Conservation (phyloP, 1,284 basidiomycete species). For the Trichosporon inkin region DNA sequence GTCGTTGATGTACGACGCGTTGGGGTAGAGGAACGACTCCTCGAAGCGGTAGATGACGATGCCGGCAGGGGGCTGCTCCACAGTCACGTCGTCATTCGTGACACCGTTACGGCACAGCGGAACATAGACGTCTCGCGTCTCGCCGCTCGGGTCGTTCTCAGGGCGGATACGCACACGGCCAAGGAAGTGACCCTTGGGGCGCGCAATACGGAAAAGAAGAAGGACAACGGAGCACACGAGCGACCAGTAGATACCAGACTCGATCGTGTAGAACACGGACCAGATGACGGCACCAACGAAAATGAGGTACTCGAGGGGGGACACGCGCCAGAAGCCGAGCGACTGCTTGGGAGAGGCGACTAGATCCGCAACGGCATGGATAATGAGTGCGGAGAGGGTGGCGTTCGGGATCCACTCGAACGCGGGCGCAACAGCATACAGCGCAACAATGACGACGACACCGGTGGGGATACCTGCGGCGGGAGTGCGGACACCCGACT, state of each 20-base stretch:
- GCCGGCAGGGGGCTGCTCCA: conserved; percentile 76
- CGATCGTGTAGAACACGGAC: conserved; percentile 82
- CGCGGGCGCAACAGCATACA: conserved; percentile 86
- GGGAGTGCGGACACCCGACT: conserved; percentile 93
- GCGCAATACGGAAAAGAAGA: conserved; percentile 85
- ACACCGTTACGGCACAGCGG: conserved; percentile 60
- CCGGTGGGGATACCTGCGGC: conserved; percentile 82
- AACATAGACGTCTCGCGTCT: conserved; percentile 63
- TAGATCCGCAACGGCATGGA: conserved; percentile 89
- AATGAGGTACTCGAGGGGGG: conserved; percentile 88
- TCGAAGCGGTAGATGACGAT: conserved; percentile 90
- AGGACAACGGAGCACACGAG: conserved; percentile 74
- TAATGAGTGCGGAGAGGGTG: conserved; percentile 83
- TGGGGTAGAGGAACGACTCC: conserved; percentile 91
- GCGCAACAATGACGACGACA: conserved; percentile 82
- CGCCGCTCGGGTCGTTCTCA: conserved; percentile 51
- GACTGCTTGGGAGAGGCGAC: conserved; percentile 81
- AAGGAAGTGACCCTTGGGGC: conserved; percentile 85
- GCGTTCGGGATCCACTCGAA: conserved; percentile 64
- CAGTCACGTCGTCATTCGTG: conserved; percentile 66
- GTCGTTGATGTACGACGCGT: conserved; percentile 73
- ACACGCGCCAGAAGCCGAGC: conserved; percentile 91
- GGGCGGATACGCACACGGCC: conserved; percentile 64
- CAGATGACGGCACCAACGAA: conserved; percentile 77
- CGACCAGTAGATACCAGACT: conserved; percentile 92